Evolutionary conservation across 1,284 basidiomycete genomes (phyloP), one percentile per base, ranked within the genome.

Genomic region (Trichosporon faecale): DNA sequence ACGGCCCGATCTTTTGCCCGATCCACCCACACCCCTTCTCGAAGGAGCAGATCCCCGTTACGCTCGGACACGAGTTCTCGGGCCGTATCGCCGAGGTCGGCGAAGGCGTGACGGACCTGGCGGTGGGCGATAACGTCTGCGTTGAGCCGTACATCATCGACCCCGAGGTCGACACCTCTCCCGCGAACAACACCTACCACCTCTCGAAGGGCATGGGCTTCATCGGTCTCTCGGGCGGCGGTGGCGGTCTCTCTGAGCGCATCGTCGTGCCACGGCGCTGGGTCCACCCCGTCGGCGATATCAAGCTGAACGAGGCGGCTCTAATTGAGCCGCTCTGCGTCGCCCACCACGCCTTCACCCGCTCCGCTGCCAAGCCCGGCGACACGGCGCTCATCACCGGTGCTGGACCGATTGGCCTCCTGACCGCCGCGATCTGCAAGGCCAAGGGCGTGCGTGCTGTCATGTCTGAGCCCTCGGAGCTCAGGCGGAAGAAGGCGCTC

Each of bases 21-120:
- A 40, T 49, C 3, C 65, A 40, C 66, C 68, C 68, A 2, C 72
- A 73, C 52, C 66, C 68, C 2, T 21, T 69, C 9, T 60, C 44
- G 18, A 65, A 65, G 16, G 72, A 73, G 65, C 35, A 25, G 14
- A 77, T 78, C 57, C 76, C 76, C 3, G 74, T 84, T 71, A 77
- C 76, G 27, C 71, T 84, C 55, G 83, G 83, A 3, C 83, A 84
- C 78, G 83, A 84, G 70, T 76, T 79, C 9, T 74, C 76, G 4
- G 82, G 82, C 7, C 73, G 75, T 23, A 74, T 84, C 55, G 73
- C 76, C 21, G 77, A 74, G 18, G 60, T 78, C 27, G 76, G 76
- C 21, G 68, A 70, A 71, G 69, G 73, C 68, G 71, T 80, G 70
- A 46, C 69, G 9, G 67, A 73, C 74, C 21, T 82, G 35, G 70